Evolutionary conservation across 805 yeast species (phyloP), one percentile per base, ranked within the genome.

Genomic region (Wickerhamiella domercqiae): DNA sequence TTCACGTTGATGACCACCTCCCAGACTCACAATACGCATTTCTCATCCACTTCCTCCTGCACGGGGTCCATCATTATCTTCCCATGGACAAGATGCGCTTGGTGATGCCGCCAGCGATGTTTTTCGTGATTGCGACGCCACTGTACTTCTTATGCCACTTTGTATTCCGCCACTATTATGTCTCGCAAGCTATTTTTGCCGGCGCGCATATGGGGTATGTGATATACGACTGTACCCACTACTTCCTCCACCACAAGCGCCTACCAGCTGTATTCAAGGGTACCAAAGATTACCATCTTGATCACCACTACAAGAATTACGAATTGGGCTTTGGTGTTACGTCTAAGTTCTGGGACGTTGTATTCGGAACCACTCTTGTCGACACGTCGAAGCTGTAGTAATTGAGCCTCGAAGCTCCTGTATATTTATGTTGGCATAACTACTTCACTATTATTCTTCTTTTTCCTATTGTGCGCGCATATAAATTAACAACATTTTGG

Each of bases 281-380:
- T 21, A 64, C 83, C 53, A 90, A 90, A 61, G 81, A 79, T 36
- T 77, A 83, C 56, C 99, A 90, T 59, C 69, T 90, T 60, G 97
- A 87, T 58, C 99, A 90, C 60, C 99, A 90, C 57, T 90, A 90
- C 67, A 86, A 87, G 65, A 87, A 90, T 61, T 90, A 82, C 60
- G 94, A 93, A 60, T 63, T 86, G 49, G 99, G 97, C 1, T 90
- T 86, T 50, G 99, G 99, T 48, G 97, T 90, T 45, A 83, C 97
- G 21, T 71, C 84, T 44, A 75, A 72, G 61, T 82, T 82, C 61
- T 90, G 98, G 98, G 98, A 90, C 59, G 69, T 62, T 20, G 81
- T 90, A 7, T 90, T 90, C 57, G 81, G 79, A 41, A 87, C 97
- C 29, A 77, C 74, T 47, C 64, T 83, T 29, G 49, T 47, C 9